Conservation (phyloP, 2,329 filamentous ascomycete genomes). For the Pseudocercospora fuligena region DNA sequence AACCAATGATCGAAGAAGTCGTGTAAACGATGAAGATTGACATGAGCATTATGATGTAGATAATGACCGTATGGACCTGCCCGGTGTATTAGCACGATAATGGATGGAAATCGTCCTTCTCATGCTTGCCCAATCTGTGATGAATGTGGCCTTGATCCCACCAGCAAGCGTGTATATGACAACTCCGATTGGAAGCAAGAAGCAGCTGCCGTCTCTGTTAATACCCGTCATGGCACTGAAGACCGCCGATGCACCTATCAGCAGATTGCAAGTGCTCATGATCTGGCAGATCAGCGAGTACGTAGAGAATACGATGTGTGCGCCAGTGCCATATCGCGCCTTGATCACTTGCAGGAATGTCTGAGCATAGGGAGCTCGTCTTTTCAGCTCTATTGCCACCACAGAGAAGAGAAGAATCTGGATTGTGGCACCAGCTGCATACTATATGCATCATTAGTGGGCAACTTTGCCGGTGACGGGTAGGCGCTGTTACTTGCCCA, state of each 20-base stretch:
- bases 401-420: constrained; percentile 88
- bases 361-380: constrained; percentile 83
- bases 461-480: not conserved
- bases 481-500: constrained; percentile 9
- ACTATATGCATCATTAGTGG: not conserved
- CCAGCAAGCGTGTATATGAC: constrained; percentile 43
- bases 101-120: too few relatives aligned
- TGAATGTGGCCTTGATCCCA: constrained; percentile 49
- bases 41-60: constrained; percentile 49
- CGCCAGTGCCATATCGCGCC: constrained; percentile 38
- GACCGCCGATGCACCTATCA: constrained; percentile 51
- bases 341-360: constrained; percentile 41
- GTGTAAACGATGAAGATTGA: constrained; percentile 51
- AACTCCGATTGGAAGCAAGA: constrained; percentile 48
- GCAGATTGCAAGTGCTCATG: constrained; percentile 48
- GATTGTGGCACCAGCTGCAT: constrained; percentile 42
- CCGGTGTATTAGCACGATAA: not conserved
- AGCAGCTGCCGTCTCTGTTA: constrained; percentile 51
- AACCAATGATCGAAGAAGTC: constrained; percentile 44
- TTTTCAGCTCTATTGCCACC: constrained; percentile 84
- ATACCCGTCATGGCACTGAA: constrained; percentile 51
- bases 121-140: constrained; percentile 38
- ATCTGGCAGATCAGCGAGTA: constrained; percentile 47
- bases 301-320: constrained; percentile 47
- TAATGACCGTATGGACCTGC: constrained; percentile 43